phyloP scores from a whole-genome alignment of 2,329 filamentous ascomycete genomes.

The Diaporthe ilicicola region DNA sequence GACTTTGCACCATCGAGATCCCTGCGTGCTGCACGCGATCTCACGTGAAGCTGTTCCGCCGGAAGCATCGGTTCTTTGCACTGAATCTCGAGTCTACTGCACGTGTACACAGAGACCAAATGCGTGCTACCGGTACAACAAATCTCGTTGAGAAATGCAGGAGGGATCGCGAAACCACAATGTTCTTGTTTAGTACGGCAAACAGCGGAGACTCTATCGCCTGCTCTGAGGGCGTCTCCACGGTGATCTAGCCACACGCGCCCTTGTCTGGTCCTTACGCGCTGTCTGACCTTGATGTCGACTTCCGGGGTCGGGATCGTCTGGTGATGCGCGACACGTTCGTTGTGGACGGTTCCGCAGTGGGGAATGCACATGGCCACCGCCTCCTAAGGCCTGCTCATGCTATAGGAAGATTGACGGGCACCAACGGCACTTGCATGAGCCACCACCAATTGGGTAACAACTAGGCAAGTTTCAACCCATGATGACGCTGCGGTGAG shows the following conservation, averaged over 20 bases:
- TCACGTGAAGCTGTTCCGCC: background rate
- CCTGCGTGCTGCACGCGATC: background rate
- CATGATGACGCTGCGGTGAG: background rate
- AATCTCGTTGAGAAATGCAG: background rate
- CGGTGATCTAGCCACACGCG: background rate
- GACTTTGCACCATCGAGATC: slow-evolving; percentile 9
- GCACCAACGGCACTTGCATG: background rate
- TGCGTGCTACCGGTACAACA: background rate
- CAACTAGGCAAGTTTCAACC: background rate
- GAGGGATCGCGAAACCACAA: background rate
- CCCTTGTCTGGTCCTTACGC: background rate
- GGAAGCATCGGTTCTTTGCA: background rate
- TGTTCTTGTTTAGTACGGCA: background rate
- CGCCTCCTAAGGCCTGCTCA: background rate
- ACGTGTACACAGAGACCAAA: background rate
- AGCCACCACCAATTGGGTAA: background rate
- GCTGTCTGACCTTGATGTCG: background rate
- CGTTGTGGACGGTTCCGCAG: slow-evolving; percentile 2
- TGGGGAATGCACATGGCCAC: slow-evolving; percentile 7
- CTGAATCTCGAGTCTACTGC: background rate
- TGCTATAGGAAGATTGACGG: background rate
- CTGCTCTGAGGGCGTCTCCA: slow-evolving; percentile 5
- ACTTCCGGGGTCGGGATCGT: background rate
- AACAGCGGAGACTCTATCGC: background rate
- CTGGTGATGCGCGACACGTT: background rate